phyloP scores from a whole-genome alignment of 2,329 filamentous ascomycete species.

The Canariomyces notabilis region DNA sequence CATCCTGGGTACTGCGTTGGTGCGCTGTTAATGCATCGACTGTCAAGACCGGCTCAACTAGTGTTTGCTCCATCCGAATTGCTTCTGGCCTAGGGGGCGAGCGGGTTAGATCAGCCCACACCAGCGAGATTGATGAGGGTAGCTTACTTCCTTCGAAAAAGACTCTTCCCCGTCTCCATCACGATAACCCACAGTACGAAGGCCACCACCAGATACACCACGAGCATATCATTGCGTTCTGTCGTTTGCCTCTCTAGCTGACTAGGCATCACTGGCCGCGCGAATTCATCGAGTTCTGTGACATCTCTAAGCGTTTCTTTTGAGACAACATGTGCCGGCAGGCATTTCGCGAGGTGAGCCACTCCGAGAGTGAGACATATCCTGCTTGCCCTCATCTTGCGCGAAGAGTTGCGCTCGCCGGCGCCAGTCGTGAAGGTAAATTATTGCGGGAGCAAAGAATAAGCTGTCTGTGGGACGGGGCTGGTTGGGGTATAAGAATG shows the following conservation, averaged over 20 bases:
- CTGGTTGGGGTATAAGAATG: background rate
- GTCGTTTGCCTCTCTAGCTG: slow-evolving; percentile 17
- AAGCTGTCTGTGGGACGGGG: no score
- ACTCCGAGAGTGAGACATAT: slow-evolving; percentile 16
- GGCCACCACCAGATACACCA: slow-evolving; percentile 28
- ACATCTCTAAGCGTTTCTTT: background rate
- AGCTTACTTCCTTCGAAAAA: slow-evolving; percentile 24
- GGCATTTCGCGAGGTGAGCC: slow-evolving; percentile 14
- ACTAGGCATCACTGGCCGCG: slow-evolving; percentile 17
- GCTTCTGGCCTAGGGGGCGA: slow-evolving; percentile 6
- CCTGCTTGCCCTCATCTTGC: slow-evolving; percentile 17
- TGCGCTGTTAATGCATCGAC: background rate
- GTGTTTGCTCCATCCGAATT: slow-evolving; percentile 17
- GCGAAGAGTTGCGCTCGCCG: background rate
- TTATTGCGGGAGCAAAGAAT: background rate
- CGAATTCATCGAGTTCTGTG: slow-evolving; percentile 5
- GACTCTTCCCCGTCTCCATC: slow-evolving; percentile 26
- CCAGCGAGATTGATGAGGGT: background rate
- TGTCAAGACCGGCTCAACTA: background rate
- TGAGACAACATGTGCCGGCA: slow-evolving; percentile 9
- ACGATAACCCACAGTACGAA: slow-evolving; percentile 30
- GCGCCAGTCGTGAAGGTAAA: background rate
- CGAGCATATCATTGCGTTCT: slow-evolving; percentile 28
- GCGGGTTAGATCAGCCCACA: background rate
- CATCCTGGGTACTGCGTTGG: background rate